Conservation (phyloP, 805 yeast species). For the Zygosaccharomyces pseudorouxii region DNA sequence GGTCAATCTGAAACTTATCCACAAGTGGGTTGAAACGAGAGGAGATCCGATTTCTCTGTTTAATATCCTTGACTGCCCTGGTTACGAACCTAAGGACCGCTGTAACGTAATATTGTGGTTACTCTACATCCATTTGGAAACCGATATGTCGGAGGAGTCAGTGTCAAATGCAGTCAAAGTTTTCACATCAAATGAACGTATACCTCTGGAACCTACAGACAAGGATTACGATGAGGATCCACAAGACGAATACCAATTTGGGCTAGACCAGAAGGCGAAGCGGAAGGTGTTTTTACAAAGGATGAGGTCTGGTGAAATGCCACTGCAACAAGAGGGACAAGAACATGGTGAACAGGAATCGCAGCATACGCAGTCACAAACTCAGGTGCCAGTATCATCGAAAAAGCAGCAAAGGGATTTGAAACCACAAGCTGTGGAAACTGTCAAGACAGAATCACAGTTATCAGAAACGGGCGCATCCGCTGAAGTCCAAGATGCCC, state of each 20-base stretch:
- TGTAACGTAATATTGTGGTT: conserved; percentile 79
- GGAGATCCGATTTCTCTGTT: conserved; percentile 47
- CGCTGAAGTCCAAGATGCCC: neutral
- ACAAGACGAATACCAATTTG: conserved; percentile 28
- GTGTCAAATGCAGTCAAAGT: conserved; percentile 30
- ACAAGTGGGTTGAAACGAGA: conserved; percentile 19
- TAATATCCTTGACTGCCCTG: conserved; percentile 65
- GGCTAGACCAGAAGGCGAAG: conserved; percentile 24
- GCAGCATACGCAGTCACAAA: conserved; percentile 4
- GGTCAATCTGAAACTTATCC: conserved; percentile 38
- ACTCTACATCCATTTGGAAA: conserved; percentile 73
- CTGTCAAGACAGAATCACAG: neutral
- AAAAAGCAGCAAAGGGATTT: neutral
- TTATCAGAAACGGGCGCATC: neutral
- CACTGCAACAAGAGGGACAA: conserved; percentile 1
- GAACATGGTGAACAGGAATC: conserved; percentile 2
- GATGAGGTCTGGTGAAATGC: conserved; percentile 3
- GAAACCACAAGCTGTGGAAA: neutral
- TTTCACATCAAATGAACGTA: conserved; percentile 17
- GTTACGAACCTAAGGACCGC: conserved; percentile 58
- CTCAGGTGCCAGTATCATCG: neutral
- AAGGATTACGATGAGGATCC: conserved; percentile 28
- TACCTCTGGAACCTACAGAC: conserved; percentile 14
- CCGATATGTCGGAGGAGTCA: conserved; percentile 52
- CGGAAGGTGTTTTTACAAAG: conserved; percentile 26